Conservation (phyloP, 2,329 filamentous ascomycete genomes). For the Macrophomina phaseolina region DNA sequence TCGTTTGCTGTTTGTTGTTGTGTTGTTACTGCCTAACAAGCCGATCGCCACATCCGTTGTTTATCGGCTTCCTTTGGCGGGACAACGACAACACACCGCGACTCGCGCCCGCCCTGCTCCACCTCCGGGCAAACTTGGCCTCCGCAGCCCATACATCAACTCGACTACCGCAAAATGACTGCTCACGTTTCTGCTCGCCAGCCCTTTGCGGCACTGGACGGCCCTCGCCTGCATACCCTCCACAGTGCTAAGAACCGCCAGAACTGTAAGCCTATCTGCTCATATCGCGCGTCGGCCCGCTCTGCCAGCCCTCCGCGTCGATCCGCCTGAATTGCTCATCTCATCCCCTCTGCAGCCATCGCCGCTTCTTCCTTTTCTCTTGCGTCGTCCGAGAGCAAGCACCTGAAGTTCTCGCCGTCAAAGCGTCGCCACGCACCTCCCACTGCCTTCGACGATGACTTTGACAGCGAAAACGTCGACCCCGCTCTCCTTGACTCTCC, state of each 20-base stretch:
- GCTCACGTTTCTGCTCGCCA: slow-evolving; percentile 60
- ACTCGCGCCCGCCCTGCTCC: slow-evolving; percentile 14
- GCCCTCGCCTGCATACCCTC: slow-evolving; percentile 71
- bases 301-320: slow-evolving; percentile 1
- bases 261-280: slow-evolving; percentile 53
- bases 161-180: slow-evolving; percentile 16
- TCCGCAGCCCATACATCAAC: slow-evolving; percentile 3
- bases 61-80: slow-evolving; percentile 15
- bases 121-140: slow-evolving; percentile 17
- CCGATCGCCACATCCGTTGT: slow-evolving; percentile 17
- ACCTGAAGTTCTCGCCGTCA: slow-evolving; percentile 38
- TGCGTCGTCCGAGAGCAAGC: slow-evolving; percentile 40
- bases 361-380: slow-evolving; percentile 34
- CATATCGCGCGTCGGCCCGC: slow-evolving; percentile 9
- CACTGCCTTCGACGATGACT: slow-evolving; percentile 51
- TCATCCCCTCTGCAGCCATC: slow-evolving; percentile 36
- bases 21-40: not conserved
- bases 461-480: slow-evolving; percentile 65
- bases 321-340: slow-evolving; percentile 22
- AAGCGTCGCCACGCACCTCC: slow-evolving; percentile 54
- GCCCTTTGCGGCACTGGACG: slow-evolving; percentile 76
- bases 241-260: slow-evolving; percentile 80
- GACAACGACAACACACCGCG: slow-evolving; percentile 20
- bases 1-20: not conserved
- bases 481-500: slow-evolving; percentile 58